Conservation (phyloP, 129 eudicot genomes). For the Pseudognaphalium luteoalbum region DNA sequence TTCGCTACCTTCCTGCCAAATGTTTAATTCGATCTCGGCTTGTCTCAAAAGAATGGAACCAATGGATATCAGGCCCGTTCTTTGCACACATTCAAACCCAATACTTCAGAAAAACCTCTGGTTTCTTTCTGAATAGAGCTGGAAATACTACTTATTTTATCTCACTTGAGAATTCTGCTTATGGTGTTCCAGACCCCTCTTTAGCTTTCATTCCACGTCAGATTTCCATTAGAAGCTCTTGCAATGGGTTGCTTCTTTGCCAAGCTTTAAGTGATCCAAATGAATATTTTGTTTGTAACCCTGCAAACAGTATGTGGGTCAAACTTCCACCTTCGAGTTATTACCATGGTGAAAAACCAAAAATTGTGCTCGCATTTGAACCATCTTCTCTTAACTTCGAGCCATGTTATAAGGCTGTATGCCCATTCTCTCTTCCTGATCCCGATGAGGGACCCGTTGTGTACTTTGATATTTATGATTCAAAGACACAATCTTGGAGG, state of each 20-base stretch:
- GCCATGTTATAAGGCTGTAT: conserved; percentile 42
- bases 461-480: conserved; percentile 55
- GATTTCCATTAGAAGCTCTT: conserved; percentile 40
- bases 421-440: conserved; percentile 41
- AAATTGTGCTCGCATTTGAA: conserved; percentile 48
- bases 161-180: conserved; percentile 37
- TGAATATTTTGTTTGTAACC: conserved; percentile 49
- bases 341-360: conserved; percentile 45
- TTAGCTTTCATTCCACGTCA: conserved; percentile 36
- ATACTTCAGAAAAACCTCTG: conserved; percentile 41
- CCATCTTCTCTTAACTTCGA: conserved; percentile 44
- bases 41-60: conserved; percentile 63
- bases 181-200: conserved; percentile 52
- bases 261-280: conserved; percentile 23
- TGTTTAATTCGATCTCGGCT: conserved; percentile 40
- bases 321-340: conserved; percentile 34
- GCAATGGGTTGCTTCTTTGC: conserved; percentile 59
- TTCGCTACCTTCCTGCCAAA: conserved; percentile 67
- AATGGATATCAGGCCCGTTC: conserved; percentile 48
- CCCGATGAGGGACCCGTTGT: conserved; percentile 24
- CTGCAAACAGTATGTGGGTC: conserved; percentile 37
- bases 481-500: conserved; percentile 49
- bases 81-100: conserved; percentile 47
- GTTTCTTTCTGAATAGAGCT: conserved; percentile 41
- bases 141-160: conserved; percentile 19